Conservation (phyloP, 306 rosid species). For the Sesbania bispinosa region DNA sequence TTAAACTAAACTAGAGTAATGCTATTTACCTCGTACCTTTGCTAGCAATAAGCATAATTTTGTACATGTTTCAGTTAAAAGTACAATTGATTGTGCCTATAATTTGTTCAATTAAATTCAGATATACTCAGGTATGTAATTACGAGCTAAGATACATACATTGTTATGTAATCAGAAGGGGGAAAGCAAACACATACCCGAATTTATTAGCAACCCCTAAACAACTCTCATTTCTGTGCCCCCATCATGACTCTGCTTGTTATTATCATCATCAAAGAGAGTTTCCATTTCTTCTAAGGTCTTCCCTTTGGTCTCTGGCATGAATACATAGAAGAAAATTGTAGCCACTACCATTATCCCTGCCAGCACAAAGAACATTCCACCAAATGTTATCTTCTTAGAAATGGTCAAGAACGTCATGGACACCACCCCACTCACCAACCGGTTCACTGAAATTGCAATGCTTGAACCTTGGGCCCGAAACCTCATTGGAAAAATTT, state of each 20-base stretch:
- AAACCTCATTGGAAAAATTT: constrained; percentile 57
- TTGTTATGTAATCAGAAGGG: not conserved
- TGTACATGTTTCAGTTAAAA: too few species aligned
- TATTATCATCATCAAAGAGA: constrained; percentile 23
- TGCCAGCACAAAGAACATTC: constrained; percentile 48
- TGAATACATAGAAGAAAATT: constrained; percentile 36
- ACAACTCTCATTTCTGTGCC: not conserved
- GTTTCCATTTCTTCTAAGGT: constrained; percentile 37
- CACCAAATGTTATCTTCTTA: constrained; percentile 53
- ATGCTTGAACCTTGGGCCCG: constrained; percentile 81
- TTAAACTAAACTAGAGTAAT: too few species aligned
- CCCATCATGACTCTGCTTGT: not conserved
- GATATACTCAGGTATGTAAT: too few species aligned
- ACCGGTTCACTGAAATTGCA: constrained; percentile 66
- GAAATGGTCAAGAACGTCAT: constrained; percentile 65
- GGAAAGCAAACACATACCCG: not conserved
- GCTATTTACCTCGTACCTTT: not conserved
- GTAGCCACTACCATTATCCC: constrained; percentile 61
- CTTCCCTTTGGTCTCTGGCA: constrained; percentile 57
- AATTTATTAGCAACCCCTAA: not conserved
- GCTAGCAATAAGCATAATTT: not conserved
- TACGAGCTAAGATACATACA: not conserved
- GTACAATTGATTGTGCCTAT: not conserved
- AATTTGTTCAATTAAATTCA: not conserved
- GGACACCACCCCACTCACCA: constrained; percentile 69